Evolutionary conservation across 106 monocot species (phyloP).

Genomic region (Dendrobium officinale): DNA sequence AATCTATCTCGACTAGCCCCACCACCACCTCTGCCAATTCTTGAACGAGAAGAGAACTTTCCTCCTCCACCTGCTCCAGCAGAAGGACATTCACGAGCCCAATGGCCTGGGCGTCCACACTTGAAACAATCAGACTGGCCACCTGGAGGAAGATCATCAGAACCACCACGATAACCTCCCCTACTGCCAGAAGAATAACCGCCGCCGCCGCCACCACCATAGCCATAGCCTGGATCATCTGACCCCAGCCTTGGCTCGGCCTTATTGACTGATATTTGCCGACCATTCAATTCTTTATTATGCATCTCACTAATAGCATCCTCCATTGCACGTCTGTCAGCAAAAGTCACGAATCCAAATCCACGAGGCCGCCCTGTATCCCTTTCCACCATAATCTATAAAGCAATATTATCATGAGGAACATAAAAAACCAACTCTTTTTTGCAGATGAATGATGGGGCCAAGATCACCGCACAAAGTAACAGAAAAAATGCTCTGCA

Average conservation of each 20-base stretch:
- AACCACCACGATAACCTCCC: conserved; percentile 31
- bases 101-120: conserved; percentile 86
- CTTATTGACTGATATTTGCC: conserved; percentile 85
- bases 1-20: conserved; percentile 49
- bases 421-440: not conserved
- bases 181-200: conserved; percentile 36
- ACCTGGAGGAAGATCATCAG: conserved; percentile 30
- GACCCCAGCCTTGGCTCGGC: conserved; percentile 66
- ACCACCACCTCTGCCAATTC: conserved; percentile 31
- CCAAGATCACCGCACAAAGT: too few species aligned
- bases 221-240: conserved; percentile 58
- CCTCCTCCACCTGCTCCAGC: conserved; percentile 41
- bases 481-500: too few species aligned
- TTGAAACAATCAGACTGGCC: conserved; percentile 83
- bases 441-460: too few species aligned
- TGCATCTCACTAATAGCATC: conserved; percentile 83
- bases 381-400: conserved; percentile 85
- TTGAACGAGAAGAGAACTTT: conserved; percentile 44
- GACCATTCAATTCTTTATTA: conserved; percentile 64
- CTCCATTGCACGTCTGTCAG: conserved; percentile 68
- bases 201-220: conserved; percentile 25
- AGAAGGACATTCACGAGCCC: conserved; percentile 90
- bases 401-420: not conserved
- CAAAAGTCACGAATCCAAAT: conserved; percentile 97
- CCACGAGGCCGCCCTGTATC: conserved; percentile 90